Percentiles rank a stretch among this genome's conserved stretches.
These are phyloP conservation scores for Punctularia strigosozonata DNA, from an alignment of 768 basidiomycete genomes.

Conservation along the genomic window DNA sequence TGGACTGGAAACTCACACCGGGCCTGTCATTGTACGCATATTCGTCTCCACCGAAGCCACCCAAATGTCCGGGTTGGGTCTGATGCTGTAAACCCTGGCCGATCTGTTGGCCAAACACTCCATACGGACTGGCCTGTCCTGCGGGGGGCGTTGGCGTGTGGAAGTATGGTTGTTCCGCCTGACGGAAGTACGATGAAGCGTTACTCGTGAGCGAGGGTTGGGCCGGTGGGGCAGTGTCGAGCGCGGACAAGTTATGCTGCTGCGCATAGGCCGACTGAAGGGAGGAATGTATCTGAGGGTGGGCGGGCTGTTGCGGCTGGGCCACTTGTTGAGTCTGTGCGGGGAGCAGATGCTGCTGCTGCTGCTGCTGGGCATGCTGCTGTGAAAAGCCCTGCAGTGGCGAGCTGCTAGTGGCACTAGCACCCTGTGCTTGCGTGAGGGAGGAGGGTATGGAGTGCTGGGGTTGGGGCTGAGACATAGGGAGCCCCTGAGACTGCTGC, in stretches of 20 bases:
- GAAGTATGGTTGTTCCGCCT: slow-evolving; percentile 62
- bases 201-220: slow-evolving; percentile 27
- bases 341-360: slow-evolving; percentile 29
- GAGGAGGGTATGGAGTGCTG: slow-evolving; percentile 9
- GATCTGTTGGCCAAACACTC: slow-evolving; percentile 56
- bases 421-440: no score
- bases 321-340: slow-evolving; percentile 33
- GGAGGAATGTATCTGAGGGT: slow-evolving; percentile 54
- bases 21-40: slow-evolving; percentile 60
- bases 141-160: slow-evolving; percentile 71
- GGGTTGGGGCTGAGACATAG: slow-evolving; percentile 11
- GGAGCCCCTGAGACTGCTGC: slow-evolving; percentile 21
- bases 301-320: slow-evolving; percentile 30
- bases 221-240: slow-evolving; percentile 21
- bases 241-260: slow-evolving; percentile 25
- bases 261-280: slow-evolving; percentile 46
- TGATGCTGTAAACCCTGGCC: slow-evolving; percentile 50
- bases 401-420: no score
- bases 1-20: slow-evolving; percentile 35
- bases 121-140: slow-evolving; percentile 48
- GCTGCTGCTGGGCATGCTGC: slow-evolving; percentile 25
- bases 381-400: no score
- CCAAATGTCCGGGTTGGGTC: slow-evolving; percentile 34
- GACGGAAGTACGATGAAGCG: slow-evolving; percentile 57
- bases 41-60: slow-evolving; percentile 49